Conservation (phyloP, 1,139 yeast genomes). For the Saccharomyces hybrid region DNA sequence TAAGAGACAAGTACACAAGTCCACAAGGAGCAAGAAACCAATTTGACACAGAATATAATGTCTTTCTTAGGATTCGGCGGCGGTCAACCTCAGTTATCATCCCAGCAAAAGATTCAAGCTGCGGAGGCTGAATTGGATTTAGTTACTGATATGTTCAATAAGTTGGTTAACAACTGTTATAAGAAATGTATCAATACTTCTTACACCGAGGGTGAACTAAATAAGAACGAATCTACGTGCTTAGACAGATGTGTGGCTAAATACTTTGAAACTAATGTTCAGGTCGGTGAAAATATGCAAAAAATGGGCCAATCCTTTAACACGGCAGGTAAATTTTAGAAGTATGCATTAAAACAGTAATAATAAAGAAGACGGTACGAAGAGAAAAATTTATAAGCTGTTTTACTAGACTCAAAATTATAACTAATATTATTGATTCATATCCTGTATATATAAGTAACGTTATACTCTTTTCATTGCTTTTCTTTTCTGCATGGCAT, state of each 20-base stretch:
- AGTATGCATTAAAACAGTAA: neutral
- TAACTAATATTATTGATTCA: conserved; percentile 3
- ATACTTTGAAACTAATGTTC: conserved; percentile 91
- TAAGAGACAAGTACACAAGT: neutral
- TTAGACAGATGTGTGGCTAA: conserved; percentile 96
- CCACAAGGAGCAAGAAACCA: neutral
- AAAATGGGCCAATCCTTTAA: conserved; percentile 49
- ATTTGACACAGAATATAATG: conserved; percentile 33
- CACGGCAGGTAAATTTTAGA: conserved; percentile 32
- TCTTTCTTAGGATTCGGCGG: conserved; percentile 83
- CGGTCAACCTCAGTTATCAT: conserved; percentile 63
- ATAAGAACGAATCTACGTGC: conserved; percentile 81
- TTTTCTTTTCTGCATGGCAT: neutral
- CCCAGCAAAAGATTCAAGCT: conserved; percentile 71
- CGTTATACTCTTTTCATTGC: neutral
- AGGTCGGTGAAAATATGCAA: conserved; percentile 90
- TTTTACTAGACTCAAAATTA: conserved; percentile 2
- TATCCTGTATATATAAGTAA: neutral
- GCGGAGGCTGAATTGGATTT: conserved; percentile 89
- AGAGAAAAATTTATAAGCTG: neutral
- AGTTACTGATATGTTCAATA: conserved; percentile 96
- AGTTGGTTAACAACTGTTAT: conserved; percentile 76
- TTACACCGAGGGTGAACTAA: conserved; percentile 70
- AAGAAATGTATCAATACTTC: conserved; percentile 64
- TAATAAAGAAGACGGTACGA: neutral